Percentiles rank a stretch among this genome's conserved stretches.
These are phyloP conservation scores for Naganishia cerealis DNA, from an alignment of 1,284 basidiomycete species.

Conservation along the genomic window DNA sequence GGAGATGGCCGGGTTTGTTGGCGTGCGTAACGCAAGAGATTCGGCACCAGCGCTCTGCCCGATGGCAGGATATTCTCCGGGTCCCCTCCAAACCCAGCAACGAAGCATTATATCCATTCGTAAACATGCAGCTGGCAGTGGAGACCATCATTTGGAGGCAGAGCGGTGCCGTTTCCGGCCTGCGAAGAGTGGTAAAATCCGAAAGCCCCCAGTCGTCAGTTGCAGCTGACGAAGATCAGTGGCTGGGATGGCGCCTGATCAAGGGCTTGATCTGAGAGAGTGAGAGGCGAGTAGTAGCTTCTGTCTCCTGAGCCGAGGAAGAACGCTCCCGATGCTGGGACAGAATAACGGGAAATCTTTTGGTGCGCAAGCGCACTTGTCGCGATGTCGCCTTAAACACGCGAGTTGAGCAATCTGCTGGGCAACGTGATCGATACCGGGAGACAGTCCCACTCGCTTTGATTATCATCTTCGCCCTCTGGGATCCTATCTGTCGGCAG, in stretches of 20 bases:
- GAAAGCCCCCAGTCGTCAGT: slow-evolving; percentile 23
- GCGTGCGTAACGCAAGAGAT: slow-evolving; percentile 10
- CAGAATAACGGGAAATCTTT: slow-evolving; percentile 14
- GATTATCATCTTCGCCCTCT: slow-evolving; percentile 24
- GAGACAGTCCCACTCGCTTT: slow-evolving; percentile 27
- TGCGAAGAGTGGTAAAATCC: slow-evolving; percentile 23
- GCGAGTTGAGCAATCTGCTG: neutral
- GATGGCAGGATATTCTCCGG: slow-evolving; percentile 18
- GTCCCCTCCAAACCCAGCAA: slow-evolving; percentile 27
- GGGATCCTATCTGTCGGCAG: slow-evolving; percentile 25
- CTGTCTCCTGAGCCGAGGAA: slow-evolving; percentile 26
- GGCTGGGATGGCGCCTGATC: slow-evolving; percentile 12
- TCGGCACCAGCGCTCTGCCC: slow-evolving; percentile 26
- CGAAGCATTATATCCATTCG: slow-evolving; percentile 9
- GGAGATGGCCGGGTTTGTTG: neutral
- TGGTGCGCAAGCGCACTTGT: neutral
- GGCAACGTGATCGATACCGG: slow-evolving; percentile 23
- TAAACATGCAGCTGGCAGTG: slow-evolving; percentile 22
- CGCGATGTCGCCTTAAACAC: too few species aligned
- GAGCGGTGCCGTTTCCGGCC: neutral
- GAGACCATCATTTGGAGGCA: slow-evolving; percentile 27
- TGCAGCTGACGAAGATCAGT: slow-evolving; percentile 20
- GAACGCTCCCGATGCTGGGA: slow-evolving; percentile 30
- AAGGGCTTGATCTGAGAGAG: slow-evolving; percentile 10
- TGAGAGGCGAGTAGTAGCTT: slow-evolving; percentile 27